phyloP scores from a whole-genome alignment of 225 moss, liverwort and hornwort species.

The Neckera pumila region DNA sequence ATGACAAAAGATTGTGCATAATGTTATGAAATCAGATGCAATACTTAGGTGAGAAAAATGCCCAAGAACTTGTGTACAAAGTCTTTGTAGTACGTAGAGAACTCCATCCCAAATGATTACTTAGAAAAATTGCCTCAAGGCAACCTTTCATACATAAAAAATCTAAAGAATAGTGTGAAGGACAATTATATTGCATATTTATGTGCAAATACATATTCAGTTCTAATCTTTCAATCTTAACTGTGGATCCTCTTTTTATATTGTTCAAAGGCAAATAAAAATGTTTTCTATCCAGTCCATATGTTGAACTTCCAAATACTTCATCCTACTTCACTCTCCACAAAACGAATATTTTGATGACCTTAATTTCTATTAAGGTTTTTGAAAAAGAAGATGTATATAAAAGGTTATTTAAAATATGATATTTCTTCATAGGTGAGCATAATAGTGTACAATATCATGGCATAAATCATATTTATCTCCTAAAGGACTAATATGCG shows the following conservation, averaged over 20 bases:
- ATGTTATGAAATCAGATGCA: not conserved
- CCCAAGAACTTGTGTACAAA: rapidly evolving
- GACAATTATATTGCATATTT: not conserved
- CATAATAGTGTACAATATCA: not conserved
- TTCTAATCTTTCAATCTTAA: not conserved
- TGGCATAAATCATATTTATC: not conserved
- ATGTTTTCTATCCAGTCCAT: not conserved
- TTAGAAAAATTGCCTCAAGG: not conserved
- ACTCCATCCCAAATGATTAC: not conserved
- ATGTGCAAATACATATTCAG: not conserved
- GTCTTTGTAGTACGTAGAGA: not conserved
- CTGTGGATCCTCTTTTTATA: not conserved
- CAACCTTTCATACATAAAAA: not conserved
- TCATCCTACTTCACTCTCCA: not conserved
- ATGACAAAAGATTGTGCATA: not conserved
- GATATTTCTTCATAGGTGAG: not conserved
- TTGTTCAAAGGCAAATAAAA: not conserved
- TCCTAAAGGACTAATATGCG: too few species aligned
- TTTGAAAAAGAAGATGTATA: not conserved
- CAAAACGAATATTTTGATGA: not conserved
- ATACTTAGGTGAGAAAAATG: not conserved
- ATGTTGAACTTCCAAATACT: not conserved
- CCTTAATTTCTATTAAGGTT: not conserved
- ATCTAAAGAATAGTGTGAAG: not conserved
- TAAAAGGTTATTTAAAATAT: not conserved